A percentile compares a stretch with the other conserved stretches of the same genome.
Conservation (phyloP, 2,329 filamentous ascomycete genomes). For the Alternaria sp. region DNA sequence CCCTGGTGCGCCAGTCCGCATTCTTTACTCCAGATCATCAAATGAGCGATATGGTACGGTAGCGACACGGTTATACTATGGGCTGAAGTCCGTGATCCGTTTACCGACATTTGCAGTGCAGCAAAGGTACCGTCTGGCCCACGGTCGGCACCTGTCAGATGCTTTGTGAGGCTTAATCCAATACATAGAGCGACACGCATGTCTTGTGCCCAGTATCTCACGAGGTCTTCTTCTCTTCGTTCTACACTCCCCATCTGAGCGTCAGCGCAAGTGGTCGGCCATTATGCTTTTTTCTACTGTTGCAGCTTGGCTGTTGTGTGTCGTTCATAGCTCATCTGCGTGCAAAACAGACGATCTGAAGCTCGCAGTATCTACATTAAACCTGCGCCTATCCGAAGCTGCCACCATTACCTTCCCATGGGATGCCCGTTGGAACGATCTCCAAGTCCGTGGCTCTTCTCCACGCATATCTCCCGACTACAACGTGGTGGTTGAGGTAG, state of each 20-base stretch:
- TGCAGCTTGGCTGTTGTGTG: conserved; percentile 3
- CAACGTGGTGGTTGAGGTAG: conserved; percentile 27
- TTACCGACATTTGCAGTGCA: neutral
- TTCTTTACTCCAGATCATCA: neutral
- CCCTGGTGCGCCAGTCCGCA: neutral
- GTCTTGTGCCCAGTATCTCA: neutral
- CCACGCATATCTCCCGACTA: conserved; percentile 28
- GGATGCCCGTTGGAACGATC: conserved; percentile 20
- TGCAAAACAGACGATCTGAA: neutral
- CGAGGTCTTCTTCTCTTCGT: neutral
- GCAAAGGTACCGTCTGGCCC: neutral
- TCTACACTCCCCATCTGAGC: neutral
- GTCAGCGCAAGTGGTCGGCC: neutral
- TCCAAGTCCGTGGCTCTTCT: conserved; percentile 28
- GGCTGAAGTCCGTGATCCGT: neutral
- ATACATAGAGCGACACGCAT: neutral
- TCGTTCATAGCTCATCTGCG: neutral
- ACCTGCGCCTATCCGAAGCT: conserved; percentile 15
- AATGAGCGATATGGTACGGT: neutral
- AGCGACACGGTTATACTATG: neutral
- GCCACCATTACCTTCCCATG: conserved; percentile 25
- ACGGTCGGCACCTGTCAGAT: neutral
- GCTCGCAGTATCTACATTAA: conserved; percentile 3
- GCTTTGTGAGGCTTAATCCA: neutral
- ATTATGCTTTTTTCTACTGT: conserved; percentile 6